Percentiles rank a stretch among this genome's conserved stretches.
phyloP scores from a whole-genome alignment of 2,329 filamentous ascomycete species.

The Penicillium frequentans region DNA sequence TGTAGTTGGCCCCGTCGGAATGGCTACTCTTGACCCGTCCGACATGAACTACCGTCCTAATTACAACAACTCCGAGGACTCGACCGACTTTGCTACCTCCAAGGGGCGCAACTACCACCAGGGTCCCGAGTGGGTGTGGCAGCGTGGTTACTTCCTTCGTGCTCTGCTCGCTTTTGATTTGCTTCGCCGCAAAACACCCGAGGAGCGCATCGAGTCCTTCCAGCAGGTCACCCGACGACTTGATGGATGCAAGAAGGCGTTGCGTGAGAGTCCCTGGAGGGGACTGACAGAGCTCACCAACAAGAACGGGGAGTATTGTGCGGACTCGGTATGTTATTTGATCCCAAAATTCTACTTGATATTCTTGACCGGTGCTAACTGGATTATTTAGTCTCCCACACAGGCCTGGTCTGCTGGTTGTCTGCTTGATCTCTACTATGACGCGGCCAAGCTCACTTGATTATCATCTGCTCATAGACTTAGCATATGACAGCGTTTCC shows the following conservation, averaged over 20 bases:
- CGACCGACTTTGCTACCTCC: slow-evolving; percentile 81
- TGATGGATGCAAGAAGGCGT: slow-evolving; percentile 79
- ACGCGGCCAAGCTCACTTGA: slow-evolving; percentile 59
- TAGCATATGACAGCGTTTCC: neutral
- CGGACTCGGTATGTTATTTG: slow-evolving; percentile 70
- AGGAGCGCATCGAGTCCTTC: slow-evolving; percentile 81
- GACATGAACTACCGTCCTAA: slow-evolving; percentile 93
- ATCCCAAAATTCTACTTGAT: neutral
- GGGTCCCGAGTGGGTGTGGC: slow-evolving; percentile 98
- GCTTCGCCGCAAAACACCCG: slow-evolving; percentile 62
- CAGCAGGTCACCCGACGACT: slow-evolving; percentile 89
- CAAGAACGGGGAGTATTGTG: slow-evolving; percentile 78
- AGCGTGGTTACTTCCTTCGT: slow-evolving; percentile 90
- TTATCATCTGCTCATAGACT: neutral
- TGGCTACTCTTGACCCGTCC: slow-evolving; percentile 90
- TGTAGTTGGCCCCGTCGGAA: slow-evolving; percentile 83
- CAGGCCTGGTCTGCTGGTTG: slow-evolving; percentile 97
- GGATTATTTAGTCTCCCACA: slow-evolving; percentile 69
- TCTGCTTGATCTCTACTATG: slow-evolving; percentile 93
- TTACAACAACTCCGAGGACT: slow-evolving; percentile 95
- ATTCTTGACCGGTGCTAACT: neutral
- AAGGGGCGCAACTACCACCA: slow-evolving; percentile 98
- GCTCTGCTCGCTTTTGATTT: slow-evolving; percentile 90
- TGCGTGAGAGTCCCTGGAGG: slow-evolving; percentile 79
- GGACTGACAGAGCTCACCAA: slow-evolving; percentile 92